Evolutionary conservation across 2,329 filamentous ascomycete species (phyloP).

Genomic region (Pseudogymnoascus sp.): DNA sequence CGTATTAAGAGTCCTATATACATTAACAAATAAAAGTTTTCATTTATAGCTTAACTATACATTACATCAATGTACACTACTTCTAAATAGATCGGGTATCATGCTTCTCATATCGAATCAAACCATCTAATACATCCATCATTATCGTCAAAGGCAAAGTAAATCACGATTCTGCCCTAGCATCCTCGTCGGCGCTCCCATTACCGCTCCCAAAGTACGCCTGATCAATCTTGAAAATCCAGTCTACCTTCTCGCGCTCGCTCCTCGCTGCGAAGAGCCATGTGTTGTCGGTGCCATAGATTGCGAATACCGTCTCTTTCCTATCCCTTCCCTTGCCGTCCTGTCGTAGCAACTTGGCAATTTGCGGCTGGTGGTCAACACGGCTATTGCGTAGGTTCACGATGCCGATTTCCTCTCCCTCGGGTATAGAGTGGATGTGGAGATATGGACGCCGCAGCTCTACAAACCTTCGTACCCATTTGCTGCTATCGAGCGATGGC

Average conservation of each 20-base stretch:
- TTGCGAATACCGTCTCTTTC: constrained; percentile 61
- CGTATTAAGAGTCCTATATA: no score
- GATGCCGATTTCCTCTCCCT: constrained; percentile 83
- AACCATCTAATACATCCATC: neutral
- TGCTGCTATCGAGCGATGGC: constrained; percentile 69
- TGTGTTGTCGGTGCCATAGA: constrained; percentile 90
- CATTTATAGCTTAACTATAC: neutral
- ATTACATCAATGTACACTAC: neutral
- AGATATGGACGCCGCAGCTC: constrained; percentile 87
- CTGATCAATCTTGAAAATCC: constrained; percentile 93
- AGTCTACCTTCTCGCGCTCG: constrained; percentile 90
- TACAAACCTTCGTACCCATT: constrained; percentile 88
- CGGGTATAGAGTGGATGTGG: constrained; percentile 75
- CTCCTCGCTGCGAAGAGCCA: constrained; percentile 87
- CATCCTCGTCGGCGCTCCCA: constrained; percentile 8
- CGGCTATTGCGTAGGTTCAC: constrained; percentile 82
- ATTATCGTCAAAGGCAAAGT: neutral
- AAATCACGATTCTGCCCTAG: neutral
- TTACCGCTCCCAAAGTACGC: constrained; percentile 26
- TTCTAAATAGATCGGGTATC: constrained; percentile 3
- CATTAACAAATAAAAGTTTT: no score
- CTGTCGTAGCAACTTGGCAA: constrained; percentile 59
- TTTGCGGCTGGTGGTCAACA: constrained; percentile 86
- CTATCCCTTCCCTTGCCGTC: constrained; percentile 27
- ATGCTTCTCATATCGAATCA: neutral